phyloP scores from a whole-genome alignment of 495 filamentous ascomycete species.

The Aspergillus homomorphus region DNA sequence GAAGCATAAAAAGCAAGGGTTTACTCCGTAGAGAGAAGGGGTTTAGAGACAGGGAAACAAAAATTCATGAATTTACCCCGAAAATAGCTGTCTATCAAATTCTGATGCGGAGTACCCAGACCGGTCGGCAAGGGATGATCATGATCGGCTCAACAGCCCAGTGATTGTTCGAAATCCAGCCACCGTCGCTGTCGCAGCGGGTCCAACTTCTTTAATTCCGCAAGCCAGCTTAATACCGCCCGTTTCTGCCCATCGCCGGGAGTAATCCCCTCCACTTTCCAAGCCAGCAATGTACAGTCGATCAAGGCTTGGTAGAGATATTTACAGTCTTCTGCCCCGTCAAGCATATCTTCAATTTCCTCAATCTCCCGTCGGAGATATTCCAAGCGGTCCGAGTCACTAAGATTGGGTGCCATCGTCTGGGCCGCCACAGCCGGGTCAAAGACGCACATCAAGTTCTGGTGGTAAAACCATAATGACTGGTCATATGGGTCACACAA shows the following conservation, averaged over 20 bases:
- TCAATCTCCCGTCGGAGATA: conserved; percentile 69
- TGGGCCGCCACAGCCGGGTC: conserved; percentile 45
- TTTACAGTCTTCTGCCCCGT: conserved; percentile 72
- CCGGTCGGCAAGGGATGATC: conserved; percentile 11
- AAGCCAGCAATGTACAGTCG: conserved; percentile 47
- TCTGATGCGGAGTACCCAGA: conserved; percentile 1
- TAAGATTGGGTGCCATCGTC: conserved; percentile 63
- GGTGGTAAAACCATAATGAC: conserved; percentile 94
- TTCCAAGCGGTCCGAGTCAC: conserved; percentile 55
- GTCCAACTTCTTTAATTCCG: conserved; percentile 62
- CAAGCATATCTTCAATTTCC: conserved; percentile 66
- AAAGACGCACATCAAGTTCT: conserved; percentile 68
- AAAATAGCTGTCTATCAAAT: conserved; percentile 5
- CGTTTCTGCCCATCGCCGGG: conserved; percentile 39
- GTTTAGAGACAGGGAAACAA: background rate
- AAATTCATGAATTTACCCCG: background rate
- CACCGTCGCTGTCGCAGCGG: conserved; percentile 67
- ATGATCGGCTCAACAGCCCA: conserved; percentile 21
- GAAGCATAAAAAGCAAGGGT: background rate
- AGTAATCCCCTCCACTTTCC: conserved; percentile 34
- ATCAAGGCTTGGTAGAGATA: conserved; percentile 78
- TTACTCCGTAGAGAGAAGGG: background rate
- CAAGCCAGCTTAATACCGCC: conserved; percentile 58
- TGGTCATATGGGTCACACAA: conserved; percentile 90
- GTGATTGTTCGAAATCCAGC: conserved; percentile 54